Conservation (phyloP, 176 grass and related monocot genomes). For the Ananas comosus region DNA sequence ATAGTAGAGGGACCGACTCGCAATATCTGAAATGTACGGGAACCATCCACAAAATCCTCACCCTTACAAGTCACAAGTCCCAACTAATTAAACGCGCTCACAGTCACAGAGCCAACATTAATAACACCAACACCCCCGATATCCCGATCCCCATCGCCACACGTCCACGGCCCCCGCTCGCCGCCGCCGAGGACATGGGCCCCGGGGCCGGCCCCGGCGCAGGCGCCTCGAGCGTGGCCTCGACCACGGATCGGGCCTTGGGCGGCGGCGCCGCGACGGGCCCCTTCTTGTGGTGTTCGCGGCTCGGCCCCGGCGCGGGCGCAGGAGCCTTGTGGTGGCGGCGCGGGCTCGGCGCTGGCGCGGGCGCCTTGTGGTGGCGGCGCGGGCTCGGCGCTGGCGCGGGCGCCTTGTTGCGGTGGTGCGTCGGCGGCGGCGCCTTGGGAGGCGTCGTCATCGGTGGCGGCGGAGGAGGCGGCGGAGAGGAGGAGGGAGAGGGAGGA, state of each 20-base stretch:
- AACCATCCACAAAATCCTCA: neutral
- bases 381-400: too few species aligned
- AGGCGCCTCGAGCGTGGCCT: too few species aligned
- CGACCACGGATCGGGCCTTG: neutral
- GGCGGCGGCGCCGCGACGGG: neutral
- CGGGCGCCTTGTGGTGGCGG: too few species aligned
- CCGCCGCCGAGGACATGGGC: neutral
- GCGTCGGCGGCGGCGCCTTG: conserved; percentile 7
- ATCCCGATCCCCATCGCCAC: neutral
- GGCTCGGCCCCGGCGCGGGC: too few species aligned
- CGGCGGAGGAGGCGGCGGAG: conserved; percentile 7
- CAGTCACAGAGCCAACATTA: neutral
- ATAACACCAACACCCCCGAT: neutral
- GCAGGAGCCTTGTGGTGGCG: too few species aligned
- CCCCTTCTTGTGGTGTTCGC: too few species aligned
- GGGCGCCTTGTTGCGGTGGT: too few species aligned
- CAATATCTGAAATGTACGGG: neutral
- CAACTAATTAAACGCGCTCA: neutral
- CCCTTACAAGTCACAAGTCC: neutral
- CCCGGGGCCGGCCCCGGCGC: neutral
- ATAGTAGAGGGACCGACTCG: neutral
- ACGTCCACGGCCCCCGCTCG: neutral
- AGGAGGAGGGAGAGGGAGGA: conserved; percentile 13
- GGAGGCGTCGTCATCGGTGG: conserved; percentile 25
- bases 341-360: too few species aligned